Conservation (phyloP, 495 filamentous ascomycete genomes). For the Cryomyces minteri region DNA sequence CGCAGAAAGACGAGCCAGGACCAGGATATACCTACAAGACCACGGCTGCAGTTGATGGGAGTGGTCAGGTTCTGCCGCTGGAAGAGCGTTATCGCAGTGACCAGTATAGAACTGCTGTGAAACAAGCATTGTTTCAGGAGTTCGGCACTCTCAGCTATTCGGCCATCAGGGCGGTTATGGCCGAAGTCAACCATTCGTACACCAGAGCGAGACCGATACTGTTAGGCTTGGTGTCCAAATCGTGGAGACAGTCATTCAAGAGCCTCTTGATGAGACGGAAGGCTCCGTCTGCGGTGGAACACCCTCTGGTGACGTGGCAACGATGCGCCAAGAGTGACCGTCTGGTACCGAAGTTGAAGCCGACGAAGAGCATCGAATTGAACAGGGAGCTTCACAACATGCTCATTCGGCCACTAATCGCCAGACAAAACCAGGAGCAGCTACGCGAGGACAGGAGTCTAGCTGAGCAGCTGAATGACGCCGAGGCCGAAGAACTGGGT, state of each 20-base stretch:
- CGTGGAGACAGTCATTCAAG: constrained; percentile 72
- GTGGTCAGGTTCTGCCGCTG: constrained; percentile 27
- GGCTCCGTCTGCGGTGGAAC: constrained; percentile 37
- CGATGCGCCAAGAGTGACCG: constrained; percentile 19
- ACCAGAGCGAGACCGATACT: constrained; percentile 56
- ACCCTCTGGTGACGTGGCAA: constrained; percentile 46
- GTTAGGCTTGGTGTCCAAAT: constrained; percentile 53
- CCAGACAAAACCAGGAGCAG: constrained; percentile 32
- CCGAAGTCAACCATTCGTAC: constrained; percentile 82
- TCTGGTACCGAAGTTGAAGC: constrained; percentile 35
- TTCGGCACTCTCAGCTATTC: constrained; percentile 67
- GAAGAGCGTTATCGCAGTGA: constrained; percentile 58
- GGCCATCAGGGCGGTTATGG: constrained; percentile 71
- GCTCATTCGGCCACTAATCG: constrained; percentile 44
- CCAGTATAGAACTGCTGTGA: constrained; percentile 56
- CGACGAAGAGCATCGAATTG: constrained; percentile 60
- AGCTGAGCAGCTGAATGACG: constrained; percentile 50
- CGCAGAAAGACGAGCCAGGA: constrained; percentile 1
- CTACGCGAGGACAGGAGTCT: constrained; percentile 41
- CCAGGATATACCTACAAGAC: constrained; percentile 19
- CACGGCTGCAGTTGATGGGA: background rate
- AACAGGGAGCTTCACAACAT: constrained; percentile 57
- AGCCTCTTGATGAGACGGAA: constrained; percentile 53
- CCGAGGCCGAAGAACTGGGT: constrained; percentile 51
- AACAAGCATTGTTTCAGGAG: constrained; percentile 44